A percentile compares a stretch with the other conserved stretches of the same genome.
These are phyloP conservation scores for Globisporangium heterothallicum DNA, from an alignment of 352 stramenopile genomes.

Conservation along the genomic window DNA sequence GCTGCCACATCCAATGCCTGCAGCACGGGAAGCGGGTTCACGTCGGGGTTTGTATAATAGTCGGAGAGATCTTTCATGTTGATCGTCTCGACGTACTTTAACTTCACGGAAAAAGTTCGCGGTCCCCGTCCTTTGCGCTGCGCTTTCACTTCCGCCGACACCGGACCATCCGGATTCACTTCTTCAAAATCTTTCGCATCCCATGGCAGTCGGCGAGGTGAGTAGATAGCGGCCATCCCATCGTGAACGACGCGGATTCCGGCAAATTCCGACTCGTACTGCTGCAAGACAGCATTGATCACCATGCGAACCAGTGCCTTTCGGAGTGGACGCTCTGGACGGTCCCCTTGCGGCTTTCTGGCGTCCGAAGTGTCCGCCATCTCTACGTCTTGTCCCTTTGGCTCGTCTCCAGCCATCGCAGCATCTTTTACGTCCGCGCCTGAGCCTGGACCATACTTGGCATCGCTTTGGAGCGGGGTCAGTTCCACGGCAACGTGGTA, in stretches of 20 bases:
- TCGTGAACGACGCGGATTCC: slow-evolving; percentile 59
- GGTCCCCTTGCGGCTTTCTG: slow-evolving; percentile 15
- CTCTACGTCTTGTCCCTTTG: slow-evolving; percentile 39
- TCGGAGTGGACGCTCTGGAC: slow-evolving; percentile 28
- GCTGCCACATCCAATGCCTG: slow-evolving; percentile 73
- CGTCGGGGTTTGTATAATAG: slow-evolving; percentile 51
- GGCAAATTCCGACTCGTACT: slow-evolving; percentile 51
- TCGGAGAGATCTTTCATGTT: slow-evolving; percentile 32
- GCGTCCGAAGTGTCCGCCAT: slow-evolving; percentile 27
- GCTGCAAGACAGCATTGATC: slow-evolving; percentile 47
- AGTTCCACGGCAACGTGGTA: slow-evolving; percentile 65
- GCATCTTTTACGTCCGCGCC: slow-evolving; percentile 33
- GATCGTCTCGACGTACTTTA: slow-evolving; percentile 65
- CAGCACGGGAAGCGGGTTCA: slow-evolving; percentile 53
- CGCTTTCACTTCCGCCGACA: slow-evolving; percentile 14
- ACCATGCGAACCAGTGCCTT: slow-evolving; percentile 50
- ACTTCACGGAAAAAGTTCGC: slow-evolving; percentile 58
- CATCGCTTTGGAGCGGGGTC: slow-evolving; percentile 28
- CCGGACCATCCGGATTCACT: slow-evolving; percentile 42
- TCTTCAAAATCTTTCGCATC: slow-evolving; percentile 43
- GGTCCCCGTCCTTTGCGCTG: slow-evolving; percentile 27
- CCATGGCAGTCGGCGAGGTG: slow-evolving; percentile 42
- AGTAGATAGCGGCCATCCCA: slow-evolving; percentile 55
- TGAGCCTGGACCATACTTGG: slow-evolving; percentile 47
- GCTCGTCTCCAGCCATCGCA: slow-evolving; percentile 25